Conservation (phyloP, 805 yeast genomes). For the Hanseniaspora thailandica region DNA sequence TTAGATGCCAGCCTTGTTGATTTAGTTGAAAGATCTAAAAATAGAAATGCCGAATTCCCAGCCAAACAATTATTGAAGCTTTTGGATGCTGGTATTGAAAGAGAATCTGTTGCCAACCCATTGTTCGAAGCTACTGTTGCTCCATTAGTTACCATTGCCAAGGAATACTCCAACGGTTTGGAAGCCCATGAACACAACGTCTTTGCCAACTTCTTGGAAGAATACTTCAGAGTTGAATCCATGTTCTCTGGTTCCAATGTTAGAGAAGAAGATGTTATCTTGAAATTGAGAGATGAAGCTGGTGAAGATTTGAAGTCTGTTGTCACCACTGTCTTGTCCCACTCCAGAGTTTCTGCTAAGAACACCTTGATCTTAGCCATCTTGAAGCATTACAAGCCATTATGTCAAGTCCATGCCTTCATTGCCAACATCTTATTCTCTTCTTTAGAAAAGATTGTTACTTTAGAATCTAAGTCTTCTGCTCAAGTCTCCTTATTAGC, state of each 20-base stretch:
- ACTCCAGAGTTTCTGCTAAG: constrained; percentile 85
- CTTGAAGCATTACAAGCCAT: constrained; percentile 67
- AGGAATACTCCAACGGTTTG: constrained; percentile 61
- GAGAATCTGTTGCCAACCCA: constrained; percentile 39
- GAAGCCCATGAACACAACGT: constrained; percentile 72
- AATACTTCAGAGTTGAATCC: constrained; percentile 67
- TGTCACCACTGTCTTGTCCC: constrained; percentile 65
- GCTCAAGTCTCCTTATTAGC: constrained; percentile 93
- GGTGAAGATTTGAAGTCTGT: constrained; percentile 65
- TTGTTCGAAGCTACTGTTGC: constrained; percentile 49
- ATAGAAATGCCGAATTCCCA: constrained; percentile 79
- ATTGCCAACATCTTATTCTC: constrained; percentile 58
- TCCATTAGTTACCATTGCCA: constrained; percentile 64
- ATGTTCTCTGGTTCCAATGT: constrained; percentile 64
- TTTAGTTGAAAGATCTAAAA: constrained; percentile 52
- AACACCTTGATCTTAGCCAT: constrained; percentile 81
- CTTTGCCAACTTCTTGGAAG: constrained; percentile 55
- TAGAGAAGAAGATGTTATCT: constrained; percentile 81
- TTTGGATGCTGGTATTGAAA: constrained; percentile 48
- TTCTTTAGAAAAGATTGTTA: constrained; percentile 67
- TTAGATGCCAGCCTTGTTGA: constrained; percentile 57
- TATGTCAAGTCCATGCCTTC: constrained; percentile 58
- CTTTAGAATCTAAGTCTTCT: constrained; percentile 77
- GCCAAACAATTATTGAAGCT: constrained; percentile 70
- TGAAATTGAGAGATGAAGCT: constrained; percentile 78